Base-by-base conservation (phyloP, 345 rosid species). In the Lepidium didymum region DNA sequence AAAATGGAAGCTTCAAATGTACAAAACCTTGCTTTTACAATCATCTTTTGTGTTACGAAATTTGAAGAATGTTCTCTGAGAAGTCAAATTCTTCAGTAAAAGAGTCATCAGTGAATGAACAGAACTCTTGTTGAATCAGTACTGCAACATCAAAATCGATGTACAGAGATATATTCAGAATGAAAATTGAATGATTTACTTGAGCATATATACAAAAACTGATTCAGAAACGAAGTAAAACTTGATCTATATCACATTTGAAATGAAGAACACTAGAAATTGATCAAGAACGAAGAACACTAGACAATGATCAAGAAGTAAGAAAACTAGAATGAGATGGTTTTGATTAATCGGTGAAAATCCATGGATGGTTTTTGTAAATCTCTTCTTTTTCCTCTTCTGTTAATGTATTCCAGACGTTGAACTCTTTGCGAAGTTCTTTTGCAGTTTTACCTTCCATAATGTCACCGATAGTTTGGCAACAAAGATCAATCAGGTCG, bases 61-160 rank as follows among this genome's bases (percentile, higher is more conserved):
- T 85, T 79, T 31, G 83, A 82, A 75, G 95, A 85, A 36, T 82
- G 86, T 69, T 81, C 84, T 81, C 56, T 91, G 42, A 77, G 79
- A 14, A 64, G 82, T 43, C 87, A 87, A 47, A 76, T 84, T 40
- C 81, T 91, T 51, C 96, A 56, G 25, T 43, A 35, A 62, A 49
- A 37, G 29, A 69, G 8, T 58, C 49, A 18, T 51, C 35, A 6
- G 29, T 35, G 9, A 37, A 25, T 52, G 15, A 55, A 34, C 34
- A 56, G 38, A 51, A 67, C 5, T 37, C 46, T 37, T 19, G 10
- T 19, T 4, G 61, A 36, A 35, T 7, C 10, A 37, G 5, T 11
- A 29, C 14, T 11, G 44, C 14, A 35, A 15, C 43, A 36, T 35
- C 35, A 16, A 14, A 35, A 56, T n/a, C 46, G 13, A 21, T 23